Evolutionary conservation across 306 rosid genomes (phyloP), one percentile per base, ranked within the genome.

Genomic region (Cicer chorassanicum): DNA sequence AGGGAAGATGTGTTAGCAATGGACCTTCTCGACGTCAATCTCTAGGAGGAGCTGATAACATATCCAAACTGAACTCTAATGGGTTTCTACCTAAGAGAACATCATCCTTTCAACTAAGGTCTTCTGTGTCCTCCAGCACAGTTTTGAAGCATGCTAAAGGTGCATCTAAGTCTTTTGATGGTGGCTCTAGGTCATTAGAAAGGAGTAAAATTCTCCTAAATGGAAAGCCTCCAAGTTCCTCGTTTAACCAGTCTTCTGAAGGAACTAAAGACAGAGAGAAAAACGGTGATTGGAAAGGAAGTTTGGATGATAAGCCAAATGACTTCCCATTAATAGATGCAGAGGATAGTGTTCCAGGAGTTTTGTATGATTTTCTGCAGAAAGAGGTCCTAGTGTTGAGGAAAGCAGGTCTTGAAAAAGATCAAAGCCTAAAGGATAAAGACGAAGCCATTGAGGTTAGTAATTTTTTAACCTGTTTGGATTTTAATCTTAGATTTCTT

Each of bases 11-110:
- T 81, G 12, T 72, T 54, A 87, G 93, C 82, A 95, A 92, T 78
- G 97, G 99, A 45, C 86, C 92, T 78, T 94, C 99, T 82, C 96
- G 99, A 42, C 92, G 99, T 60, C 99, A 90, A 84, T 95, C 99
- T 72, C 82, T 95, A 9, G 97, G 99, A 75, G 99, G 99, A 80
- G 92, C 91, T 79, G 99, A 95, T 86, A 95, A 82, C 70, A 77
- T 86, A 44, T 83, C 98, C 4, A 95, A 88, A 73, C 70, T 87
- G 76, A 82, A 92, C 49, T 86, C 96, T 70, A 92, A 95, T 84
- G 99, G 99, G 70, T 88, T 87, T 86, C 77, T 89, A 65, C 68
- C 97, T 40, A 95, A 95, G 87, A 92, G 85, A 85, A 74, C 96
- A 43, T 86, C 98, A 53, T 80, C 92, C 38, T 88, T 77, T 79